phyloP scores from a whole-genome alignment of 495 filamentous ascomycete genomes.

The Penicillium goetzii region DNA sequence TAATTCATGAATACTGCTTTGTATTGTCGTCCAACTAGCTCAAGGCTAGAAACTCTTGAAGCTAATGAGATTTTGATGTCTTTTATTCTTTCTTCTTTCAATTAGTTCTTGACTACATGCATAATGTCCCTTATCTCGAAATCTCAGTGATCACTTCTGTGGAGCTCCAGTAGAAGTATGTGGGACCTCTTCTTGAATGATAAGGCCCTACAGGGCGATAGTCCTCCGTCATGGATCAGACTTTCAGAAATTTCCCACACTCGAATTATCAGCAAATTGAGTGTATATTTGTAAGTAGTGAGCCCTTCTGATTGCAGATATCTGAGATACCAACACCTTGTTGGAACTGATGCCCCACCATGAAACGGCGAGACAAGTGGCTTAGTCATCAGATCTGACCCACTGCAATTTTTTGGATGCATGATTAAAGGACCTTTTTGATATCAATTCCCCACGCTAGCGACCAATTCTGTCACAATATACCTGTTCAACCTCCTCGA shows the following conservation, averaged over 20 bases:
- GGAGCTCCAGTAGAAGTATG: neutral
- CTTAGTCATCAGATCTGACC: neutral
- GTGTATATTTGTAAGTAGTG: neutral
- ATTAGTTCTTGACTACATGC: neutral
- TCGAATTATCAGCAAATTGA: too few relatives aligned
- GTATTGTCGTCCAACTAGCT: neutral
- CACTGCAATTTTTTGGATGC: conserved; percentile 6
- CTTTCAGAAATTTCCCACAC: neutral
- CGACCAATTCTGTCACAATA: neutral
- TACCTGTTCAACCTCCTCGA: neutral
- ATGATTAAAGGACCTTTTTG: neutral
- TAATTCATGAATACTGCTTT: neutral
- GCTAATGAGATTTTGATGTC: neutral
- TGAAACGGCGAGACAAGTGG: neutral
- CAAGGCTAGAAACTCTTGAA: neutral
- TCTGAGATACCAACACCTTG: too few relatives aligned
- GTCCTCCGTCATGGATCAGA: neutral
- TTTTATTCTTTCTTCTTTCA: neutral
- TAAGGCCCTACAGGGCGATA: neutral
- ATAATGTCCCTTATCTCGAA: neutral
- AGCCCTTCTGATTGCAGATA: neutral
- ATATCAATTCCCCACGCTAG: neutral
- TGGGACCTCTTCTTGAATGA: neutral
- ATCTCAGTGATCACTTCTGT: neutral
- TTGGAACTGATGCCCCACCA: neutral